Conservation (phyloP, 345 rosid genomes). For the Eucalyptus guilfoylei region DNA sequence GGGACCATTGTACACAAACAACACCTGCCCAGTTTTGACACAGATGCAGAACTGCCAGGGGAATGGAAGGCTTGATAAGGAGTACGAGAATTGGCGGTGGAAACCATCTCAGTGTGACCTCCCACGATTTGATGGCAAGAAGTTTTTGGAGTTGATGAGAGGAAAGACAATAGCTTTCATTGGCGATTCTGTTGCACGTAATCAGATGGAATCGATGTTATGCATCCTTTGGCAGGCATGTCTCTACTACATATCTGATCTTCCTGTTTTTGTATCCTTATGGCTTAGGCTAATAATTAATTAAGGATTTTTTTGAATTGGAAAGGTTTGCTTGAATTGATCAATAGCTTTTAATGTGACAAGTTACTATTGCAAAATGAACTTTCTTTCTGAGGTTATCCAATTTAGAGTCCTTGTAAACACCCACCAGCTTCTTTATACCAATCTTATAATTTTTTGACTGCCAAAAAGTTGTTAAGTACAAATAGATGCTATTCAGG, state of each 20-base stretch:
- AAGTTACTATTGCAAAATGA: neutral
- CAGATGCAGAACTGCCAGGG: conserved; percentile 99
- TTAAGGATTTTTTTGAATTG: neutral
- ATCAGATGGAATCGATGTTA: conserved; percentile 95
- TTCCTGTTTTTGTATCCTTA: neutral
- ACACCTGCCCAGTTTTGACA: conserved; percentile 77
- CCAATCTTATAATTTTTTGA: neutral
- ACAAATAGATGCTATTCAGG: neutral
- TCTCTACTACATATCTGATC: neutral
- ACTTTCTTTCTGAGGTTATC: neutral
- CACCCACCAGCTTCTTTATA: neutral
- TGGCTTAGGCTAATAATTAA: neutral
- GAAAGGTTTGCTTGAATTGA: neutral
- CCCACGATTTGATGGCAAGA: conserved; percentile 80
- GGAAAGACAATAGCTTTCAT: conserved; percentile 88
- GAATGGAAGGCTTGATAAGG: conserved; percentile 90
- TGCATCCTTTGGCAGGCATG: conserved; percentile 99
- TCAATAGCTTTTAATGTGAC: neutral
- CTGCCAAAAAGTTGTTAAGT: neutral
- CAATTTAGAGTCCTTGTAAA: neutral
- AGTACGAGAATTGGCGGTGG: conserved; percentile 96
- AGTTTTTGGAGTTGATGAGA: conserved; percentile 89
- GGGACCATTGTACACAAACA: conserved; percentile 85
- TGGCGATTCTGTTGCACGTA: conserved; percentile 96
- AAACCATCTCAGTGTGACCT: conserved; percentile 79